Conservation (phyloP, 208 protist genomes). For the Tritrichomonas musculus region DNA sequence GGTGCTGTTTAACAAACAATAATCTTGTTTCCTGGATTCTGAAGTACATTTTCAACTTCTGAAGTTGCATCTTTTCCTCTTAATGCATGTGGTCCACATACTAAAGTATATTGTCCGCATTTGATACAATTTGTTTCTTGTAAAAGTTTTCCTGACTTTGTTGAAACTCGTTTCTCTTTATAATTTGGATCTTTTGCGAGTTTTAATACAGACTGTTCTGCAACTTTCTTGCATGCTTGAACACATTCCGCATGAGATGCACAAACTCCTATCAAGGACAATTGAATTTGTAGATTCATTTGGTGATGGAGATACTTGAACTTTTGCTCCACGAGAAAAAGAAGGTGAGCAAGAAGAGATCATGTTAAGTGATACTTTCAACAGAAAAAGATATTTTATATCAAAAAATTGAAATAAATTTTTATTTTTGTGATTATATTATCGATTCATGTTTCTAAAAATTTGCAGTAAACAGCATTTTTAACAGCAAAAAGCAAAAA, state of each 20-base stretch:
- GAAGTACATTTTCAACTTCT: constrained; percentile 31
- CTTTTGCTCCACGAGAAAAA: too few species aligned
- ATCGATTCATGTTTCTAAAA: too few species aligned
- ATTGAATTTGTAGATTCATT: constrained; percentile 23
- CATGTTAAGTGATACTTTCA: too few species aligned
- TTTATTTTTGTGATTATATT: too few species aligned
- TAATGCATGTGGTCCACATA: constrained; percentile 52
- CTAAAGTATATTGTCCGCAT: constrained; percentile 55
- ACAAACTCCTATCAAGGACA: constrained; percentile 45
- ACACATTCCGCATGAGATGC: constrained; percentile 50
- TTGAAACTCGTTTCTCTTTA: background rate
- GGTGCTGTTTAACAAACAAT: constrained; percentile 46
- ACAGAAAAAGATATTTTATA: too few species aligned
- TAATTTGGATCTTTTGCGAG: background rate
- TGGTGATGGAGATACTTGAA: too few species aligned
- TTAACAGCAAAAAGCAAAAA: too few species aligned
- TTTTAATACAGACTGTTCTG: background rate
- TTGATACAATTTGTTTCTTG: constrained; percentile 50
- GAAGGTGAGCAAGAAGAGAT: too few species aligned
- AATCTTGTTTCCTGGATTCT: background rate
- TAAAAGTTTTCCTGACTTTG: constrained; percentile 7
- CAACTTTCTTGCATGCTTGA: constrained; percentile 44
- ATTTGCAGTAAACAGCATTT: too few species aligned
- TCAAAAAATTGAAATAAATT: too few species aligned
- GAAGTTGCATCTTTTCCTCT: constrained; percentile 40